Conservation (phyloP, 257 asterid species). For the Fraxinus excelsior region DNA sequence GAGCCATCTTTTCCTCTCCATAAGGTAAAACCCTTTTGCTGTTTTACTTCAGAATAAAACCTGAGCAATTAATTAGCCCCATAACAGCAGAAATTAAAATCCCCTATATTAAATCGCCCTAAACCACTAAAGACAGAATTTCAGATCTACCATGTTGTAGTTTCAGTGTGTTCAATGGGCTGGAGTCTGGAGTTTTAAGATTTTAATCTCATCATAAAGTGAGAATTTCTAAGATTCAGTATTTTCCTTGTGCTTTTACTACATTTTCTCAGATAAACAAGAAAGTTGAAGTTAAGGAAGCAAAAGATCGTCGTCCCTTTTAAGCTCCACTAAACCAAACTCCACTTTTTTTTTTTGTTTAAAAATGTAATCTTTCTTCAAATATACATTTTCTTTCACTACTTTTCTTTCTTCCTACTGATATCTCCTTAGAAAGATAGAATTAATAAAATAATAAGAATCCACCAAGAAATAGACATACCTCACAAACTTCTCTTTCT, state of each 20-base stretch:
- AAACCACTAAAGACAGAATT: background rate
- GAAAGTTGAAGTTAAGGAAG: conserved; percentile 1
- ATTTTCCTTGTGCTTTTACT: background rate
- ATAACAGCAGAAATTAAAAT: conserved; percentile 32
- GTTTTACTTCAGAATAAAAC: conserved; percentile 77
- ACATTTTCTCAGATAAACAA: conserved; percentile 2
- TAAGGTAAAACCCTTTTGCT: conserved; percentile 38
- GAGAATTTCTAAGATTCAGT: background rate
- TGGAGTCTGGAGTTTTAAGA: conserved; percentile 19
- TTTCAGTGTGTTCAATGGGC: background rate
- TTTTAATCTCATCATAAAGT: background rate
- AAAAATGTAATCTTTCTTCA: background rate
- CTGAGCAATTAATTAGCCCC: conserved; percentile 40
- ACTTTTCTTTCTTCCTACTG: background rate
- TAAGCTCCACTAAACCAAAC: conserved; percentile 26
- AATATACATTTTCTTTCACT: background rate
- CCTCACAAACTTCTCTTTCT: conserved; percentile 83
- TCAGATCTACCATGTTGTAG: background rate
- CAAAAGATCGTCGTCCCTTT: conserved; percentile 13
- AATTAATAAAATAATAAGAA: conserved; percentile 4
- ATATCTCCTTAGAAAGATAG: conserved; percentile 7
- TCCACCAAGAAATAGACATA: conserved; percentile 32
- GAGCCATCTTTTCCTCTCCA: conserved; percentile 57
- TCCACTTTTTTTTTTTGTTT: conserved; percentile 15
- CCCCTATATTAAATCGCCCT: conserved; percentile 2